phyloP scores from a whole-genome alignment of 805 yeast genomes.

The Lipomyces mesembrius region DNA sequence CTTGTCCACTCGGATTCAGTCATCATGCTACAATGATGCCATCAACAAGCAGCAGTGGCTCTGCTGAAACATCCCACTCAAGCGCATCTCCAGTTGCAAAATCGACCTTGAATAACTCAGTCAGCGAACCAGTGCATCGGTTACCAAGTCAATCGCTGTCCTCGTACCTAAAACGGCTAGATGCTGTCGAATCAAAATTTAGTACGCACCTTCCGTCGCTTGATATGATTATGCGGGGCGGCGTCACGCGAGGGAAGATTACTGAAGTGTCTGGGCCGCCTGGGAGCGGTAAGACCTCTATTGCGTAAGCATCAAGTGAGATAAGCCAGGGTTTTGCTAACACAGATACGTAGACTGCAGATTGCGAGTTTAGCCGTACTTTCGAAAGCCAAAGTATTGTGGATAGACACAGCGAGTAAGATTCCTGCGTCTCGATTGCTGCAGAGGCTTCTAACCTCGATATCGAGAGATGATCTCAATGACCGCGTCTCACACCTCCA shows the following conservation, averaged over 20 bases:
- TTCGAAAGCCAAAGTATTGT: constrained; percentile 20
- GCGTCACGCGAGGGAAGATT: constrained; percentile 29
- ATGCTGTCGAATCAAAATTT: constrained; percentile 17
- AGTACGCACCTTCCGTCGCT: constrained; percentile 22
- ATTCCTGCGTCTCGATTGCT: constrained; percentile 15
- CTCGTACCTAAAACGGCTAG: constrained; percentile 9
- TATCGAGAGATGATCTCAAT: constrained; percentile 7
- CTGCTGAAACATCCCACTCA: background rate
- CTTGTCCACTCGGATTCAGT: background rate
- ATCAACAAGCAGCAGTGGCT: background rate
- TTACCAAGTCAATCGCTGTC: constrained; percentile 23
- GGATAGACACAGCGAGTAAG: constrained; percentile 31
- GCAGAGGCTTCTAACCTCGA: background rate
- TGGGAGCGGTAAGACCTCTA: constrained; percentile 34
- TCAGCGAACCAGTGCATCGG: constrained; percentile 10
- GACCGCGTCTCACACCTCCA: constrained; percentile 17
- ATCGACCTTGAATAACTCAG: background rate
- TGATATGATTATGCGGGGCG: constrained; percentile 30
- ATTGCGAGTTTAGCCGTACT: constrained; percentile 19
- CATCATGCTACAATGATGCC: background rate
- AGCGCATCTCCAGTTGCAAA: background rate
- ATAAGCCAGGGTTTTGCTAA: background rate
- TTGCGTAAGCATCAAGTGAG: constrained; percentile 22
- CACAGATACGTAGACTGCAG: constrained; percentile 17
- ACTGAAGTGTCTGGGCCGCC: constrained; percentile 35